Conservation (phyloP, 2,329 filamentous ascomycete genomes). For the Thelonectria blattea region DNA sequence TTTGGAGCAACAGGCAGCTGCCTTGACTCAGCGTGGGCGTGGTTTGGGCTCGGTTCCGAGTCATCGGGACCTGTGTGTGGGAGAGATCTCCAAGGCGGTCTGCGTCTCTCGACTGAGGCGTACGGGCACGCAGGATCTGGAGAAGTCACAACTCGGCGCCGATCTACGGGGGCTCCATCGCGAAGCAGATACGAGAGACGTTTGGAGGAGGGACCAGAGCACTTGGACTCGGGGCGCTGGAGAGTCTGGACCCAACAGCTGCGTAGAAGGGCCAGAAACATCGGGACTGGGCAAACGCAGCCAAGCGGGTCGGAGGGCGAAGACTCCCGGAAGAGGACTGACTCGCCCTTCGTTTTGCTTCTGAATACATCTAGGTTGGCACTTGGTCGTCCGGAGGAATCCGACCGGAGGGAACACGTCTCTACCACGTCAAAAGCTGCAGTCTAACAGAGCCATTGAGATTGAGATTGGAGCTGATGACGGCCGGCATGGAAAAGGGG, state of each 20-base stretch:
- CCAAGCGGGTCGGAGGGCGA: neutral
- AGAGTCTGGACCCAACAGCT: slow-evolving; percentile 6
- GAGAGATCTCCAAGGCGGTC: slow-evolving; percentile 1
- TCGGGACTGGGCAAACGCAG: neutral
- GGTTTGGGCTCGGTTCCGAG: neutral
- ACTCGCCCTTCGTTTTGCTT: neutral
- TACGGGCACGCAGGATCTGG: neutral
- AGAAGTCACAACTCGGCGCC: neutral
- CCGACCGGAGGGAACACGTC: too few relatives aligned
- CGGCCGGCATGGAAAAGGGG: neutral
- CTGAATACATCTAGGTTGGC: neutral
- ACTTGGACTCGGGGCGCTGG: neutral
- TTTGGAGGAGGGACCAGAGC: neutral
- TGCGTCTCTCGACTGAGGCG: neutral
- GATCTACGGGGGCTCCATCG: slow-evolving; percentile 4
- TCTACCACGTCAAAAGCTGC: too few relatives aligned
- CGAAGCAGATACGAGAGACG: neutral
- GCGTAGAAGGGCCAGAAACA: slow-evolving; percentile 2
- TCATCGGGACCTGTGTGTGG: neutral
- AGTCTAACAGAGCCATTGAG: neutral
- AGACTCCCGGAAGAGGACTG: neutral
- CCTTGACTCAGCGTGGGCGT: neutral
- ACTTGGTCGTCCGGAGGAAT: neutral
- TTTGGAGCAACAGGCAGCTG: slow-evolving; percentile 3
- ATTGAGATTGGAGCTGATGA: neutral